phyloP scores from a whole-genome alignment of 164 flowering plant species.

The Nelumbo lutea region DNA sequence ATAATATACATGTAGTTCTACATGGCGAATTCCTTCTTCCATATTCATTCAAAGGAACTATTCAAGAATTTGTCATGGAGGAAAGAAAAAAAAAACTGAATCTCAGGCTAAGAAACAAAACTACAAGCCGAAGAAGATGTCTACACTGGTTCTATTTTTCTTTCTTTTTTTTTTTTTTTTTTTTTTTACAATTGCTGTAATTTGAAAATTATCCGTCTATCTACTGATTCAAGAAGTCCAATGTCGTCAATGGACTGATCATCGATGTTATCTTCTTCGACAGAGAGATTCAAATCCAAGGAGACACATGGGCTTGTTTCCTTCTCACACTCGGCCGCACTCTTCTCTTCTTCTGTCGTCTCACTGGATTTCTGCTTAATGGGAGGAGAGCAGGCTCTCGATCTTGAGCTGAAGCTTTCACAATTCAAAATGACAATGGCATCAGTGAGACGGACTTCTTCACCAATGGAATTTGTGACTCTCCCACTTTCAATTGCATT shows the following conservation, averaged over 20 bases:
- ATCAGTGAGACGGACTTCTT: constrained; percentile 51
- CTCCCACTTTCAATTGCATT: constrained; percentile 71
- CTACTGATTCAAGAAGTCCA: constrained; percentile 65
- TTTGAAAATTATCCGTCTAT: constrained; percentile 55
- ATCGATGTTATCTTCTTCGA: constrained; percentile 34
- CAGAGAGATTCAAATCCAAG: constrained; percentile 72
- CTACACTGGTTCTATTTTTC: background rate
- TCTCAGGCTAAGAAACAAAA: constrained; percentile 7
- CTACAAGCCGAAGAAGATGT: background rate
- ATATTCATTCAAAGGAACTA: constrained; percentile 5
- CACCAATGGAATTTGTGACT: constrained; percentile 36
- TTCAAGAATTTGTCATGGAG: background rate
- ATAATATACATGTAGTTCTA: constrained; percentile 26
- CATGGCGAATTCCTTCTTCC: constrained; percentile 11
- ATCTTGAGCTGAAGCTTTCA: constrained; percentile 65
- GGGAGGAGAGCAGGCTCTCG: constrained; percentile 71
- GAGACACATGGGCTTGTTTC: constrained; percentile 39
- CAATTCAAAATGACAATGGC: constrained; percentile 81
- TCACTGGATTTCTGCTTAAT: constrained; percentile 28
- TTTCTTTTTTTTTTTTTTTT: background rate
- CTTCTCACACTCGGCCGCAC: constrained; percentile 12
- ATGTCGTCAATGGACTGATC: constrained; percentile 49
- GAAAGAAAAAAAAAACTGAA: constrained; percentile 11
- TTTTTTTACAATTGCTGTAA: constrained; percentile 29
- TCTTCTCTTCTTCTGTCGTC: constrained; percentile 23